Conservation (phyloP, 2,329 filamentous ascomycete genomes). For the Neophaeococcomyces mojaviensis region DNA sequence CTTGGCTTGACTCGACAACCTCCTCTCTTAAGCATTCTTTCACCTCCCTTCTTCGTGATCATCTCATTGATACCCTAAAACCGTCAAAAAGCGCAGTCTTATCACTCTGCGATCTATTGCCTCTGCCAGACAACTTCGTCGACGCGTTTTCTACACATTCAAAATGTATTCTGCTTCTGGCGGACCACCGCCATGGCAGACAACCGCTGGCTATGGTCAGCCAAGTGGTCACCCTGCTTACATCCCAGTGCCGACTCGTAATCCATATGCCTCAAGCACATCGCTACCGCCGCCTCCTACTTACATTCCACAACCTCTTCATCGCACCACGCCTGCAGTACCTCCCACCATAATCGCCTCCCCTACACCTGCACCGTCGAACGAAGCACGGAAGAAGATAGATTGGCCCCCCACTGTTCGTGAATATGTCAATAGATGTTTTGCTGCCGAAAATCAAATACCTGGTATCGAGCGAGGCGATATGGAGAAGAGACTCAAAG, state of each 20-base stretch:
- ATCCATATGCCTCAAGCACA: conserved; percentile 44
- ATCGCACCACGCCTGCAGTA: conserved; percentile 19
- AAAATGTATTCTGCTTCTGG: conserved; percentile 21
- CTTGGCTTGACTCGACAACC: background rate
- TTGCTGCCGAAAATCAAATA: conserved; percentile 64
- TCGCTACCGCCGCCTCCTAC: conserved; percentile 18
- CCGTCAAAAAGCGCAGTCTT: too few relatives aligned
- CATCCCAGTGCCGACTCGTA: conserved; percentile 55
- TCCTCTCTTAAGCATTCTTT: conserved; percentile 1
- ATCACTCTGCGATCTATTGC: too few relatives aligned
- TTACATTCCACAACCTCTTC: conserved; percentile 25
- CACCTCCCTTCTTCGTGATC: background rate
- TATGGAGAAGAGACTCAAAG: conserved; percentile 76
- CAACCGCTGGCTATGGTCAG: conserved; percentile 15
- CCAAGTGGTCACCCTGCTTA: conserved; percentile 46
- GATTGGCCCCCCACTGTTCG: conserved; percentile 79
- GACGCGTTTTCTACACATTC: background rate
- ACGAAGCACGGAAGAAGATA: conserved; percentile 48
- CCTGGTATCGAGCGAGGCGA: conserved; percentile 57
- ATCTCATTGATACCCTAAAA: too few relatives aligned
- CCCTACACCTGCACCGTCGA: conserved; percentile 30
- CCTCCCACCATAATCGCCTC: conserved; percentile 26
- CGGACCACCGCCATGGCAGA: conserved; percentile 19
- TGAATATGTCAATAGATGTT: conserved; percentile 81
- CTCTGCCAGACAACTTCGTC: too few relatives aligned